Base-by-base conservation (phyloP, 305 asterid genomes). In the Fraxinus greggii region DNA sequence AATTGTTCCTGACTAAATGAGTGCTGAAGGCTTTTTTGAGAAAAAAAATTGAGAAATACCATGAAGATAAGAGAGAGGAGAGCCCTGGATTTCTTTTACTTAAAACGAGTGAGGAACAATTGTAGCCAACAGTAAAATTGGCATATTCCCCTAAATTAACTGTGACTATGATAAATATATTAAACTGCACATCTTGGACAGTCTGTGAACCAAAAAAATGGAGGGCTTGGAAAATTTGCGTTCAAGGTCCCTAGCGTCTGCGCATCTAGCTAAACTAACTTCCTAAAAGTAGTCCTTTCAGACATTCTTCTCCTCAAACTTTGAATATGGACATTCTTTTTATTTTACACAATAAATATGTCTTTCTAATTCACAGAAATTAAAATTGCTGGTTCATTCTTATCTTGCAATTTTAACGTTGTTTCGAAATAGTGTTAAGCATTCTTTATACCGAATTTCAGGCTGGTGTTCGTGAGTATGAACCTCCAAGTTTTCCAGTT, bases 381-480 rank as follows among this genome's bases (percentile, higher is more conserved):
- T 8, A 19, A 15, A 31, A 45, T 12, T 72, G 38, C 42, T 6
- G 36, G 40, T 78, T 33, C 17, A 24, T 72, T 56, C 67, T 23
- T 42, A 77, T 79, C 23, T 75, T 72, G 48, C 79, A 51, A 76
- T 81, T 33, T 35, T 51, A 74, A 45, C 72, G 42, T n/a, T 31
- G 28, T 19, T 82, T 63, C 81, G 35, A 51, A 61, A 77, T 76
- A 70, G 82, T 77, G 54, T 82, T 78, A 23, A 86, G 72, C 21
- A 21, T 76, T 82, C 83, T 10, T 79, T 51, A 21, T 77, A 83
- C 78, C 82, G 63, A 77, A 82, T 63, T 83, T 80, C 89, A 92
- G 95, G 94, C 84, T 73, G 84, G 85, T 84, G 80, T 77, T 80
- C 89, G 83, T 84, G 95, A 91, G 79, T 92, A 83, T 81, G 92